Percentiles rank a stretch among this genome's conserved stretches.
phyloP scores from a whole-genome alignment of 345 rosid species.

The Durio zibethinus region DNA sequence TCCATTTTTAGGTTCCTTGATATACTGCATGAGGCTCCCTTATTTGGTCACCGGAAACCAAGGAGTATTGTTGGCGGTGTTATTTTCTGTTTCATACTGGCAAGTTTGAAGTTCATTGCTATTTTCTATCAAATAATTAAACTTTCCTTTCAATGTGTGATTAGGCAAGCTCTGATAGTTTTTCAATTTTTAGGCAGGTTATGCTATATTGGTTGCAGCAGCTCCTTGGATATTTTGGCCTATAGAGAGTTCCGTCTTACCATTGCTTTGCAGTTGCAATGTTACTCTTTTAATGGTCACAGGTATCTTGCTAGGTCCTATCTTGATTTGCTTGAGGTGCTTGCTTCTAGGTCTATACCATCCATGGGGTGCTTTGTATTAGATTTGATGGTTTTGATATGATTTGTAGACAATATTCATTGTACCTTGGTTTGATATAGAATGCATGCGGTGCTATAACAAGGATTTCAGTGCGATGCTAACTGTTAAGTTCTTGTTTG shows the following conservation, averaged over 20 bases:
- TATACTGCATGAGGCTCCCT: constrained; percentile 89
- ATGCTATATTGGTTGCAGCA: constrained; percentile 65
- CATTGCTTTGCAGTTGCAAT: constrained; percentile 74
- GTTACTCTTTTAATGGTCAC: constrained; percentile 67
- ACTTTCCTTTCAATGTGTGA: neutral
- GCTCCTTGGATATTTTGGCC: constrained; percentile 64
- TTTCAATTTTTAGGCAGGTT: constrained; percentile 58
- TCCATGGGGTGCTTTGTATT: neutral
- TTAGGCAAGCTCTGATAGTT: constrained; percentile 4
- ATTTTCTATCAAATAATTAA: neutral
- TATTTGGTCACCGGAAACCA: constrained; percentile 87
- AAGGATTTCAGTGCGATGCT: neutral
- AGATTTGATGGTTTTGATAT: neutral
- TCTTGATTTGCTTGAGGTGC: constrained; percentile 8
- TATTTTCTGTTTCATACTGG: constrained; percentile 63
- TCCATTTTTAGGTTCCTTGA: constrained; percentile 65
- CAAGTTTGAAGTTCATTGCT: constrained; percentile 37
- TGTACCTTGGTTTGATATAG: neutral
- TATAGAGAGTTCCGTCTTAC: constrained; percentile 36
- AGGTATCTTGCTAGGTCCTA: constrained; percentile 33
- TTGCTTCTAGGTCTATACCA: neutral
- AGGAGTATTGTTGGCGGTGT: constrained; percentile 72
- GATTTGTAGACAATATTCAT: neutral
- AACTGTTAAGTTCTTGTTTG: constrained; percentile 17
- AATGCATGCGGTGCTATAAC: neutral